Percentiles rank a stretch among this genome's conserved stretches.
These are phyloP conservation scores for Acorus gramineus DNA, from an alignment of 106 monocot species.

Conservation along the genomic window DNA sequence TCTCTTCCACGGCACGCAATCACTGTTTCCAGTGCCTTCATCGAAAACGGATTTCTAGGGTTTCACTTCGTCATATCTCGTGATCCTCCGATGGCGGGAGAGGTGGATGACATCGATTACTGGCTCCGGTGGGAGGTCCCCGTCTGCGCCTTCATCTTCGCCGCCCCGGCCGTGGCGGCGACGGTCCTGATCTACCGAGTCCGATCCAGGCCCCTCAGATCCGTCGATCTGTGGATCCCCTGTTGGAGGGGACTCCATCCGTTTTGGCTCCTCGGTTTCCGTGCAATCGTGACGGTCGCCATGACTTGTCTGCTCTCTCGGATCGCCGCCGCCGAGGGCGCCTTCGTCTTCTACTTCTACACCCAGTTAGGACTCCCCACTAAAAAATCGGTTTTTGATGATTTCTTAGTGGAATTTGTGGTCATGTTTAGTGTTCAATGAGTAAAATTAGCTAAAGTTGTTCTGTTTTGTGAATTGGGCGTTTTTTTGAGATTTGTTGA, in stretches of 20 bases:
- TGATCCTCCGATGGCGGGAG: no score
- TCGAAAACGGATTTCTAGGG: constrained; percentile 6
- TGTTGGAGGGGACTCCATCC: constrained; percentile 35
- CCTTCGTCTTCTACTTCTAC: constrained; percentile 44
- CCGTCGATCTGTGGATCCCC: constrained; percentile 12
- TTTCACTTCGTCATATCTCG: not conserved
- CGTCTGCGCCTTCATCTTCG: constrained; percentile 33
- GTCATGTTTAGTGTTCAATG: no score
- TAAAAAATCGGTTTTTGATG: not conserved
- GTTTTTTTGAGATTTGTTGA: not conserved
- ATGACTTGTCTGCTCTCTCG: constrained; percentile 14
- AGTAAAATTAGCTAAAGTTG: no score
- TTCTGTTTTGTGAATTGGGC: not conserved
- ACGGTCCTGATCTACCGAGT: constrained; percentile 6
- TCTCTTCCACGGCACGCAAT: not conserved
- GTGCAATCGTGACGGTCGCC: constrained; percentile 14
- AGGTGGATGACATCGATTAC: not conserved
- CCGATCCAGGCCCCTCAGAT: constrained; percentile 1
- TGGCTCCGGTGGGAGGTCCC: constrained; percentile 25
- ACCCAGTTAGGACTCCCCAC: constrained; percentile 26
- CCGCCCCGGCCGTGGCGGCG: constrained; percentile 22
- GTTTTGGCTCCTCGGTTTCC: constrained; percentile 27
- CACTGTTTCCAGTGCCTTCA: not conserved
- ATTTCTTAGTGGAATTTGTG: no score
- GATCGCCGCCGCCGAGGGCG: constrained; percentile 8